A percentile compares a stretch with the other conserved stretches of the same genome.
These are phyloP conservation scores for Zymoseptoria ardabiliae DNA, from an alignment of 2,329 filamentous ascomycete genomes.

Conservation along the genomic window DNA sequence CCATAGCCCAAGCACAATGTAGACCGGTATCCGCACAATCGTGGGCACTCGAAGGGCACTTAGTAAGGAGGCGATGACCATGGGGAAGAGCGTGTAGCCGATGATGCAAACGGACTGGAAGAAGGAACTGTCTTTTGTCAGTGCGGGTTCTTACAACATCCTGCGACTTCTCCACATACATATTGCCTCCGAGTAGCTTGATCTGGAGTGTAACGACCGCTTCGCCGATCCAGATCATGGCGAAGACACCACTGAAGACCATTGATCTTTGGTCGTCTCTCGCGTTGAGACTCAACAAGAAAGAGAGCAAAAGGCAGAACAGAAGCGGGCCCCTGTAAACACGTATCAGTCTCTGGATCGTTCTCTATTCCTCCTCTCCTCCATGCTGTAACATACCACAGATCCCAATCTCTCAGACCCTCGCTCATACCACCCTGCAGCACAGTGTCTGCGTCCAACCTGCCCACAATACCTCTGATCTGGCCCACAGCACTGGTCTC, in stretches of 20 bases:
- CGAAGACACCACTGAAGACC: slow-evolving; percentile 94
- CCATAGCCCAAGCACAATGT: slow-evolving; percentile 82
- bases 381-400: slow-evolving; percentile 53
- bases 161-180: slow-evolving; percentile 55
- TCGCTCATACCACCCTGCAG: slow-evolving; percentile 72
- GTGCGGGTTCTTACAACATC: slow-evolving; percentile 10
- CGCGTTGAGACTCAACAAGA: slow-evolving; percentile 79
- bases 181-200: slow-evolving; percentile 89
- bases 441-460: slow-evolving; percentile 61
- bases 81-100: slow-evolving; percentile 93
- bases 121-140: slow-evolving; percentile 64
- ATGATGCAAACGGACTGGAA: slow-evolving; percentile 97
- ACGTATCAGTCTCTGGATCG: slow-evolving; percentile 15
- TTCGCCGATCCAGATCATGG: slow-evolving; percentile 93
- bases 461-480: slow-evolving; percentile 50
- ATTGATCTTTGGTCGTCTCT: slow-evolving; percentile 72
- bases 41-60: slow-evolving; percentile 74
- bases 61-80: slow-evolving; percentile 85
- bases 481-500: slow-evolving; percentile 41
- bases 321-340: slow-evolving; percentile 72
- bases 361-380: not conserved
- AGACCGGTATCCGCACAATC: slow-evolving; percentile 82
- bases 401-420: slow-evolving; percentile 89
- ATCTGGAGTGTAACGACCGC: slow-evolving; percentile 97
- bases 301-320: slow-evolving; percentile 81